Evolutionary conservation across 1,284 basidiomycete genomes (phyloP).

Genomic region (Exobasidium cylindrosporum): DNA sequence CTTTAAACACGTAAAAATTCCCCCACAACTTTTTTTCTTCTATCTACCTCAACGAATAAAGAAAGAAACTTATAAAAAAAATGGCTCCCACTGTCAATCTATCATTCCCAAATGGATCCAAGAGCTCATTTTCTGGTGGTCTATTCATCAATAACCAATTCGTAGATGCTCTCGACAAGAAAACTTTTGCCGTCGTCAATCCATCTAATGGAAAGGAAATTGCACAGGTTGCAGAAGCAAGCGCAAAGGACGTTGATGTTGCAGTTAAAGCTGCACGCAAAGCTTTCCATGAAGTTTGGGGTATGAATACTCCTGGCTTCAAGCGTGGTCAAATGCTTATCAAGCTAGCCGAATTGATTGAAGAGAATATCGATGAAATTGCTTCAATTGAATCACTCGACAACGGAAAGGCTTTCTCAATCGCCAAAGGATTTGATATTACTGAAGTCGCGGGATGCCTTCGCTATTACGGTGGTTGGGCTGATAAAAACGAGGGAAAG

Average conservation of each 20-base stretch:
- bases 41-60: too few species aligned
- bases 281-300: constrained; percentile 43
- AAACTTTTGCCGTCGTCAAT: constrained; percentile 49
- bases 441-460: constrained; percentile 64
- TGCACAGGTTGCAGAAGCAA: constrained; percentile 46
- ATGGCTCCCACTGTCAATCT: constrained; percentile 38
- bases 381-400: constrained; percentile 61
- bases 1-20: too few species aligned
- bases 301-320: constrained; percentile 59
- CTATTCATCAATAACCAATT: constrained; percentile 53
- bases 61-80: too few species aligned
- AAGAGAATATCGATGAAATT: constrained; percentile 69
- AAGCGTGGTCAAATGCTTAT: constrained; percentile 65
- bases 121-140: constrained; percentile 39
- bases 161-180: constrained; percentile 41
- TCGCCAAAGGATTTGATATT: constrained; percentile 68
- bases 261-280: constrained; percentile 48
- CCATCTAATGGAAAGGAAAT: constrained; percentile 49
- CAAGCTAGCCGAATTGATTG: constrained; percentile 73
- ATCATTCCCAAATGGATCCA: constrained; percentile 49
- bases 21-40: too few species aligned
- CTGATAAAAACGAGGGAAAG: constrained; percentile 80
- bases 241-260: constrained; percentile 47
- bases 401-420: constrained; percentile 74
- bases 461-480: constrained; percentile 65